A percentile compares a stretch with the other conserved stretches of the same genome.
These are phyloP conservation scores for Phyllosticta citriasiana DNA, from an alignment of 2,329 filamentous ascomycete species.

Conservation along the genomic window DNA sequence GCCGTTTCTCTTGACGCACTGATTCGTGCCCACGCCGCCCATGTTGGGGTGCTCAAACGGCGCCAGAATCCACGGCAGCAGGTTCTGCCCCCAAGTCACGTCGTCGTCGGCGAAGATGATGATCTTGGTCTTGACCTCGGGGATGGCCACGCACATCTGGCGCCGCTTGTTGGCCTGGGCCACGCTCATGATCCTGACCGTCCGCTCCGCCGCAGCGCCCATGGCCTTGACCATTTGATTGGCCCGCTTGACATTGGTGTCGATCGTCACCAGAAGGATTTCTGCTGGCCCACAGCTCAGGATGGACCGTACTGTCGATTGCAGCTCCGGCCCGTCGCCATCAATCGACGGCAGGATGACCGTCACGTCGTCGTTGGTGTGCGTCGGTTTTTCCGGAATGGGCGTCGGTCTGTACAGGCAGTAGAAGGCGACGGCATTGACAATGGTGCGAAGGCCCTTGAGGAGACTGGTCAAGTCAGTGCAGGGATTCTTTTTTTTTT, in stretches of 20 bases:
- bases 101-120: conserved; percentile 94
- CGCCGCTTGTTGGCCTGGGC: conserved; percentile 89
- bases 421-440: conserved; percentile 70
- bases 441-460: conserved; percentile 75
- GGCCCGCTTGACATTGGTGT: conserved; percentile 62
- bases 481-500: too few relatives aligned
- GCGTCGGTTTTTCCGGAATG: conserved; percentile 68
- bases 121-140: conserved; percentile 70
- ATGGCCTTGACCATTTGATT: conserved; percentile 44
- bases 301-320: conserved; percentile 69
- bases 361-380: conserved; percentile 76
- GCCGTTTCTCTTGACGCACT: conserved; percentile 65
- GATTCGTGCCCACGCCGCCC: conserved; percentile 86
- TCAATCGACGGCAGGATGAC: conserved; percentile 92
- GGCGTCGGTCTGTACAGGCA: conserved; percentile 80
- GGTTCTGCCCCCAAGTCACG: conserved; percentile 79
- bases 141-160: conserved; percentile 85
- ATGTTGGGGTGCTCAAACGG: conserved; percentile 78
- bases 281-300: conserved; percentile 59
- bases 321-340: conserved; percentile 73
- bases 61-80: conserved; percentile 84
- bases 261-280: conserved; percentile 79
- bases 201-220: conserved; percentile 35
- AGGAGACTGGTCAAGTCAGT: conserved; percentile 53
- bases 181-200: conserved; percentile 65